Evolutionary conservation across 305 asterid species (phyloP).

Genomic region (Solanum hybrid): DNA sequence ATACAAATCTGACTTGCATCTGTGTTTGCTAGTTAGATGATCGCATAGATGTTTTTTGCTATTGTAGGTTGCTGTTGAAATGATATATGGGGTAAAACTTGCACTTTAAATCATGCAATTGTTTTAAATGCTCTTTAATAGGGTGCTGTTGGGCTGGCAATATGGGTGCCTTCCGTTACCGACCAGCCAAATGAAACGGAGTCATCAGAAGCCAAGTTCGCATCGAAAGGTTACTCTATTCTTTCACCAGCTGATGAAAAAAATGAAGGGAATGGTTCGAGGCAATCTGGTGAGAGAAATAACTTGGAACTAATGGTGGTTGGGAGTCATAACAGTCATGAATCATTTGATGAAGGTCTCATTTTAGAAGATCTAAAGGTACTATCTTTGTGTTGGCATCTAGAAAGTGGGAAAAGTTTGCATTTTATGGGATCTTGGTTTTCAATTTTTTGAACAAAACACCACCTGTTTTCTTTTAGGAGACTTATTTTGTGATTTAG

Average conservation of each 20-base stretch:
- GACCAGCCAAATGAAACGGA: constrained; percentile 62
- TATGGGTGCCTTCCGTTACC: constrained; percentile 98
- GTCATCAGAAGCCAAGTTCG: constrained; percentile 35
- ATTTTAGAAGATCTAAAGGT: constrained; percentile 80
- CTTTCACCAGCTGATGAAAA: constrained; percentile 58
- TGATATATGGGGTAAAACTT: not conserved
- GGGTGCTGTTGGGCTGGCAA: constrained; percentile 99
- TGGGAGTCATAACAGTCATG: constrained; percentile 30
- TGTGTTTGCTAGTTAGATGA: not conserved
- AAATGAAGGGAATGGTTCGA: constrained; percentile 31
- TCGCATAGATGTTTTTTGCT: not conserved
- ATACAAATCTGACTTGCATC: not conserved
- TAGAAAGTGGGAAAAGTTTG: not conserved
- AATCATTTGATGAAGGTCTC: constrained; percentile 41
- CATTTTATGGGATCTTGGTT: not conserved
- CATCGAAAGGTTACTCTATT: constrained; percentile 48
- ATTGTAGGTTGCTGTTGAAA: not conserved
- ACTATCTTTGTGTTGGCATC: not conserved
- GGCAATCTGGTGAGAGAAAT: constrained; percentile 40
- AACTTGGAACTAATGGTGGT: constrained; percentile 62
- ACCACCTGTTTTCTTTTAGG: not conserved
- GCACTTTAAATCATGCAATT: not conserved
- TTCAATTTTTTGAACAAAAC: not conserved
- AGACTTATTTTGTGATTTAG: not conserved
- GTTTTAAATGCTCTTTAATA: constrained; percentile 16